phyloP scores from a whole-genome alignment of 352 stramenopile species.

The Pythium chondricola region DNA sequence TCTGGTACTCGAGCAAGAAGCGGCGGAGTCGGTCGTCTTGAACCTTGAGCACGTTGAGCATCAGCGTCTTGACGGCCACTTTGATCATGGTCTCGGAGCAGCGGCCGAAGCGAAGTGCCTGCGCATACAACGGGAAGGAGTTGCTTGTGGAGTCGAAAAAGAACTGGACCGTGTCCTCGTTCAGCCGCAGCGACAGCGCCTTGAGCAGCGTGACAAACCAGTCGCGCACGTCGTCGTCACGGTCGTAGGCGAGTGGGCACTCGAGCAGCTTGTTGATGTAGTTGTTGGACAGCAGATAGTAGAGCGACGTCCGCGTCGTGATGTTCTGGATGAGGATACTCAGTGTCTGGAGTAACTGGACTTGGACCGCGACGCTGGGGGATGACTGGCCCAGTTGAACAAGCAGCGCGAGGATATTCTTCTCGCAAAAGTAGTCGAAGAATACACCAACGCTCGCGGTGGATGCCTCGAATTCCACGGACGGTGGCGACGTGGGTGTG shows the following conservation, averaged over 20 bases:
- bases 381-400: conserved; percentile 69
- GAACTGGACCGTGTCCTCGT: conserved; percentile 87
- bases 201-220: conserved; percentile 89
- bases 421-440: conserved; percentile 97
- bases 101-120: conserved; percentile 60
- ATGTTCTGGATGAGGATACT: conserved; percentile 91
- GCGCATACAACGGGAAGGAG: conserved; percentile 68
- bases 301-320: conserved; percentile 85
- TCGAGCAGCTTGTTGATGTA: conserved; percentile 91
- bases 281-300: conserved; percentile 95
- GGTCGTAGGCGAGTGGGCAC: conserved; percentile 58
- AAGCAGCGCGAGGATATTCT: conserved; percentile 91
- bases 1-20: conserved; percentile 69
- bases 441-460: conserved; percentile 49
- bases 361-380: conserved; percentile 69
- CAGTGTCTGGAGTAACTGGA: conserved; percentile 91
- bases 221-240: conserved; percentile 81
- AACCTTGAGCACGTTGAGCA: conserved; percentile 79
- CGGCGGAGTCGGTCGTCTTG: conserved; percentile 65
- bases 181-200: conserved; percentile 78
- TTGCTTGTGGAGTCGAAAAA: conserved; percentile 59
- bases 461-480: conserved; percentile 18
- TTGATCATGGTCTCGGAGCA: conserved; percentile 83
- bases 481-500: conserved; percentile 8
- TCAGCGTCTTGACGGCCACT: conserved; percentile 82